phyloP scores from a whole-genome alignment of 2,329 filamentous ascomycete species.

The Aureobasidium subglaciale region DNA sequence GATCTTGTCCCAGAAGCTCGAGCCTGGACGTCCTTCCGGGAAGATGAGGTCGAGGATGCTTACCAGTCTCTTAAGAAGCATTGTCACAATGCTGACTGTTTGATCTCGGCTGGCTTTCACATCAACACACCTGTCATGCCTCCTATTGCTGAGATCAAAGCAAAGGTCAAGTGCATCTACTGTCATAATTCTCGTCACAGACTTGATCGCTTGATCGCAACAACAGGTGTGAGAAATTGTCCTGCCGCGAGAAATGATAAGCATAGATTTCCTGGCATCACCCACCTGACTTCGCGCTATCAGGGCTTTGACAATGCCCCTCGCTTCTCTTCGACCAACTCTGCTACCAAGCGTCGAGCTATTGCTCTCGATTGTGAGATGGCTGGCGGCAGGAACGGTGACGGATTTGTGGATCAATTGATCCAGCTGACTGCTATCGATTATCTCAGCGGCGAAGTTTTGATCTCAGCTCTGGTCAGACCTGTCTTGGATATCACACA shows the following conservation, averaged over 20 bases:
- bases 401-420: neutral
- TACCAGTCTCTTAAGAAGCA: neutral
- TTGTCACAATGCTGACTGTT: neutral
- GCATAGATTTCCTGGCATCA: neutral
- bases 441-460: neutral
- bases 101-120: neutral
- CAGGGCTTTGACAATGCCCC: neutral
- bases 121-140: neutral
- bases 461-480: neutral
- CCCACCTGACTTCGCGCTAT: neutral
- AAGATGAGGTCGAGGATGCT: neutral
- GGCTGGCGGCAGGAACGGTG: neutral
- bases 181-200: neutral
- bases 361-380: constrained; percentile 6
- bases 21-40: neutral
- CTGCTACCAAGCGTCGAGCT: neutral
- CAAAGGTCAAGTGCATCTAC: neutral
- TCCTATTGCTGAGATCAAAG: neutral
- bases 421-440: constrained; percentile 6
- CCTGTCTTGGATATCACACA: neutral
- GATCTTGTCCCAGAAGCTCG: neutral
- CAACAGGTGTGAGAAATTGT: neutral
- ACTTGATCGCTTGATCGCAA: neutral
- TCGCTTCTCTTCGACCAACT: neutral
- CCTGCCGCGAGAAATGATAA: neutral